A percentile compares a stretch with the other conserved stretches of the same genome.
phyloP scores from a whole-genome alignment of 768 basidiomycete species.

The Crucibulum laeve region DNA sequence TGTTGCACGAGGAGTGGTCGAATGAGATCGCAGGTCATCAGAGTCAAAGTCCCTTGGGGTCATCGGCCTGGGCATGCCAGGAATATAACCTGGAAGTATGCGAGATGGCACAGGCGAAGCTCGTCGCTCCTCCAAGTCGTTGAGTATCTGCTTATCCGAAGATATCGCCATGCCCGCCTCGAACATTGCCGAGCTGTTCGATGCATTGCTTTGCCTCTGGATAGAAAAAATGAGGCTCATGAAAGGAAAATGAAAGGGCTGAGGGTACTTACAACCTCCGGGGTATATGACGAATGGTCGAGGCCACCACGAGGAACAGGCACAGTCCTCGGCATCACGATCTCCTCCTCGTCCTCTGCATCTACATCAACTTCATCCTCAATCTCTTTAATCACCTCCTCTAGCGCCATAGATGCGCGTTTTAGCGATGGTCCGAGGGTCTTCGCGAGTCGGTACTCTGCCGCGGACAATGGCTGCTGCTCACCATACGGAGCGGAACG shows the following conservation, averaged over 20 bases:
- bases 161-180: constrained; percentile 73
- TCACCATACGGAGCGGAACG: constrained; percentile 35
- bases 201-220: constrained; percentile 30
- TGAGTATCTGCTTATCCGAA: constrained; percentile 48
- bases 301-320: constrained; percentile 37
- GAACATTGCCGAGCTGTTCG: constrained; percentile 34
- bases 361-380: constrained; percentile 74
- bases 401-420: constrained; percentile 70
- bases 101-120: constrained; percentile 61
- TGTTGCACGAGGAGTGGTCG: constrained; percentile 77
- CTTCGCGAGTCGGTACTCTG: constrained; percentile 45
- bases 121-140: constrained; percentile 46
- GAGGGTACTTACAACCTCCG: constrained; percentile 24
- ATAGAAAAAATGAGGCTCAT: constrained; percentile 5
- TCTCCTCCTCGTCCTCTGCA: constrained; percentile 72
- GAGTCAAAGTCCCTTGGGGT: constrained; percentile 77
- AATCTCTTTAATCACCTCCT: constrained; percentile 72
- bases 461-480: constrained; percentile 30
- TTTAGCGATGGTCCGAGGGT: constrained; percentile 47
- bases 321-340: constrained; percentile 66
- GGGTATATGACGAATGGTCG: constrained; percentile 21
- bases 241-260: constrained; percentile 1
- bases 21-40: constrained; percentile 68
- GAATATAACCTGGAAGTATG: constrained; percentile 77
- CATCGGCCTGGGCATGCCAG: constrained; percentile 89